Base-by-base conservation (phyloP, 1,284 basidiomycete species). In the Rhodofomes roseus region DNA sequence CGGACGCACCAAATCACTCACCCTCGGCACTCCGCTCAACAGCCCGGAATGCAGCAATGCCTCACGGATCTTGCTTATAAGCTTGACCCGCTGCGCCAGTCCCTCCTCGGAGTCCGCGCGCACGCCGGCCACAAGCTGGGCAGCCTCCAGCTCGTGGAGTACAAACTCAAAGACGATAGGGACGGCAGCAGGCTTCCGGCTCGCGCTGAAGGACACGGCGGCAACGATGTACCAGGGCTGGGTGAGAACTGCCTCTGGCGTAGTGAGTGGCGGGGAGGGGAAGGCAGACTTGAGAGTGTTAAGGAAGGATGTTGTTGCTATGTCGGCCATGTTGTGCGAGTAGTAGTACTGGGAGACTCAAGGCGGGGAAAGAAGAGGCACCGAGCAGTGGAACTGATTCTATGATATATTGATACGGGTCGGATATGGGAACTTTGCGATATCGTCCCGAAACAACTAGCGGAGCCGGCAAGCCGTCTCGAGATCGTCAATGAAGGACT, bases 181-280 rank as follows among this genome's bases (percentile, higher is more conserved):
- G n/a, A 86, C 78, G 0, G 73, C 81, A 40, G 85, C 82, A 2
- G 83, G 78, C 51, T 73, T 73, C 66, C 87, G 86, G 66, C 78
- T 78, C 1, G 84, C 80, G 62, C 76, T 78, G 68, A 82, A 85
- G 1, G 81, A 75, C 34, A 84, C 80, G 16, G 80, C 78, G 2
- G 82, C 76, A 43, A 85, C 71, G 43, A 85, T 74, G 60, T 80
- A 83, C 85, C 85, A 87, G 3, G 84, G 80, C 60, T 78, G 83
- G 1, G 69, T 39, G 16, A 69, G 29, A 41, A 67, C 63, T 18
- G 57, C 54, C 4, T 63, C 62, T 4, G 61, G 48, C 31, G 63
- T 59, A 29, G 59, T 51, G 23, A 61, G 50, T 3, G 59, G 58
- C 37, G 36, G 43, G 12, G 66, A 60, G 1, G 72, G 71, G 54